Evolutionary conservation across 495 filamentous ascomycete species (phyloP), one percentile per base, ranked within the genome.

Genomic region (Annulohypoxylon moriforme): DNA sequence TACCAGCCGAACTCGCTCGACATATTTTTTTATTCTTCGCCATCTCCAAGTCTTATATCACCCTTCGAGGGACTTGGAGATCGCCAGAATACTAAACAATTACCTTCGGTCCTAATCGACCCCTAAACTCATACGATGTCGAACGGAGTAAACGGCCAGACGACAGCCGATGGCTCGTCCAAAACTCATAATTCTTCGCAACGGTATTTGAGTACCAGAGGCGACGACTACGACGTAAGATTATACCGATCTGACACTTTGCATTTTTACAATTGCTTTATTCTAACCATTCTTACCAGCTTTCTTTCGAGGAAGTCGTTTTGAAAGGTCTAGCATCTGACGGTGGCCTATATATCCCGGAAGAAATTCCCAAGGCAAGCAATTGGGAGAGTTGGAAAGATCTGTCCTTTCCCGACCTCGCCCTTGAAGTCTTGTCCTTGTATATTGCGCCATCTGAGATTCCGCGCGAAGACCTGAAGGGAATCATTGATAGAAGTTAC

Each of bases 261-360:
- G 16, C 6, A 5, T 40, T 13, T 40, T 14, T n/a, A 0, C 36
- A 27, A 33, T 40, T 25, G 9, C 8, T 60, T 31, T 11, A 9
- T 22, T 18, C 40, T 67, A 46, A 73, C 58, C 5, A 52, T n/a
- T 34, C 7, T 38, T 24, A 16, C 49, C 58, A 97, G 93, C 85
- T 96, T 67, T 93, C 94, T 50, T 98, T 98, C 78, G 94, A 97
- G 80, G 87, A 90, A 24, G 93, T 93, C 38, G 94, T 97, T 27
- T 82, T 98, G 66, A 96, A 98, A 79, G 95, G 95, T 25, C 89
- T 98, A 34, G 94, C 95, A 25, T 79, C 89, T 2, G 94, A 98
- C 75, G 93, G 93, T 31, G 95, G 95, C 27, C 90, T 98, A 52
- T 97, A 95, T 82, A 87, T 97, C 38, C 95, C 95, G 16, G 88